Base-by-base conservation (phyloP, 1,284 basidiomycete species). In the Moesziomyces globuligerus region DNA sequence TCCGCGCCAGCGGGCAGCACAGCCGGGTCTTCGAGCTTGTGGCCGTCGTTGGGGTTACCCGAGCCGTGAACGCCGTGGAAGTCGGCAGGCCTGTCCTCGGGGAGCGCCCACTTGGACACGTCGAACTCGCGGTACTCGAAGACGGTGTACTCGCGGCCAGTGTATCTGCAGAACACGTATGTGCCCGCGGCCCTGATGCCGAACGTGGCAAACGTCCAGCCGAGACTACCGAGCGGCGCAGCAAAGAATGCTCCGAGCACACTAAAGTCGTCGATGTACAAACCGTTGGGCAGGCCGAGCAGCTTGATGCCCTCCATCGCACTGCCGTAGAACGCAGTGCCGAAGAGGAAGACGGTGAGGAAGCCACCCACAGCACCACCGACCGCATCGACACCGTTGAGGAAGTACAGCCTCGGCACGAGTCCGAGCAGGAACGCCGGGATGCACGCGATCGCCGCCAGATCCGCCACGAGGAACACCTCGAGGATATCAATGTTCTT, bases 391-490 rank as follows among this genome's bases (percentile, higher is more conserved):
- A 78, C 57, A 10, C 80, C 81, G 42, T 80, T 80, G 48, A 79
- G 59, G 46, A 77, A 81, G 65, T 76, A 79, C 3, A 83, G 59
- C 29, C 49, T 47, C 0, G 70, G 75, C 7, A 78, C 65, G 10
- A 83, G 61, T 8, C 81, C 81, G 26, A 83, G 65, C 43, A 83
- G 52, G 41, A 76, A 70, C 2, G 71, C 72, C 4, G 81, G 81
- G 34, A 83, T 71, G 23, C 78, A 72, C 1, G 81, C 77, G 15
- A 81, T 74, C 6, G 77, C 77, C 0, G 73, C 79, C 40, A 83
- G 56, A 57, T 83, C 81, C 23, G 81, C 80, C 17, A 83, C 71
- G 20, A 82, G 55, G 57, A 81, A 83, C n/a, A 83, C 81, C 41
- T 81, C 66, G 9, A 83, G 54, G 37, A 83, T 82, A 47, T 83